Percentiles rank a stretch among this genome's conserved stretches.
Evolutionary conservation across 2,329 filamentous ascomycete species (phyloP).

Genomic region (Aspergillus pseudonomiae): DNA sequence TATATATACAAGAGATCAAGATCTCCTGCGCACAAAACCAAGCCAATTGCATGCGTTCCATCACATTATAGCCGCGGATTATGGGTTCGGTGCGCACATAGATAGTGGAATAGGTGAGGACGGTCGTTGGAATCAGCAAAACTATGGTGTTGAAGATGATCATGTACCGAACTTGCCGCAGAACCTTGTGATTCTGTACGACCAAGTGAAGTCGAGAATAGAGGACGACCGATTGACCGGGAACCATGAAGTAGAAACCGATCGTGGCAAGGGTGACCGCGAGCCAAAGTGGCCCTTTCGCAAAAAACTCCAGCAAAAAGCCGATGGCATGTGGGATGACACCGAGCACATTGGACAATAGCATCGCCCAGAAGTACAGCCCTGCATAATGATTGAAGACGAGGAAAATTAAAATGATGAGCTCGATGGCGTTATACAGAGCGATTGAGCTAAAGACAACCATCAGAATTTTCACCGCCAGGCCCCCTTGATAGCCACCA

Average conservation of each 20-base stretch:
- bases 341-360: slow-evolving; percentile 39
- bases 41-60: slow-evolving; percentile 47
- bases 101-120: slow-evolving; percentile 54
- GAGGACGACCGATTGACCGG: slow-evolving; percentile 63
- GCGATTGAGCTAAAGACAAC: slow-evolving; percentile 44
- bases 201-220: slow-evolving; percentile 66
- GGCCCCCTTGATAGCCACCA: slow-evolving; percentile 28
- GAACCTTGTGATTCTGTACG: slow-evolving; percentile 50
- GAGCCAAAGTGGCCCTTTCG: slow-evolving; percentile 37
- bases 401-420: slow-evolving; percentile 41
- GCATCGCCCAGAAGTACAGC: slow-evolving; percentile 47
- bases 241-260: slow-evolving; percentile 63
- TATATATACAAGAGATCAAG: slow-evolving; percentile 54
- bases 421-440: slow-evolving; percentile 52
- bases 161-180: slow-evolving; percentile 58
- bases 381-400: slow-evolving; percentile 41
- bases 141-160: slow-evolving; percentile 59
- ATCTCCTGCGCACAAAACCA: slow-evolving; percentile 50
- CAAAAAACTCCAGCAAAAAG: slow-evolving; percentile 45
- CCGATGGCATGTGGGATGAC: slow-evolving; percentile 43
- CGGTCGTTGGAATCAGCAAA: slow-evolving; percentile 56
- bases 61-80: slow-evolving; percentile 46
- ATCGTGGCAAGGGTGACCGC: slow-evolving; percentile 49
- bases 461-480: slow-evolving; percentile 32
- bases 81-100: slow-evolving; percentile 28